Percentiles rank a stretch among this genome's conserved stretches.
Conservation (phyloP, 2,329 filamentous ascomycete genomes). For the Penicillium palitans region DNA sequence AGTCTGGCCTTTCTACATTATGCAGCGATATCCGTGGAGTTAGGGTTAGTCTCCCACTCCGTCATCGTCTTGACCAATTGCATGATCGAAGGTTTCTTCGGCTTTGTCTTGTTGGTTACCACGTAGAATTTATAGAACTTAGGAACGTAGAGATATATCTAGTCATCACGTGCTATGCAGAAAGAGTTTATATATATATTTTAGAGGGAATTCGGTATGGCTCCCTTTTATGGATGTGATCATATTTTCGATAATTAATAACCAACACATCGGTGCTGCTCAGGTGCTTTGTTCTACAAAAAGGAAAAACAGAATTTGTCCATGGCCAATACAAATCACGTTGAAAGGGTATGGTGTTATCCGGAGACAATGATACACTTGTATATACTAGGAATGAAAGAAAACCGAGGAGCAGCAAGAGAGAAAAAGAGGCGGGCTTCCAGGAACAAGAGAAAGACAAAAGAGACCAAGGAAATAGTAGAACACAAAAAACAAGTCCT, state of each 20-base stretch:
- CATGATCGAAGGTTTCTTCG: conserved; percentile 34
- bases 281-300: not conserved
- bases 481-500: conserved; percentile 9
- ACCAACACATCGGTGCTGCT: not conserved
- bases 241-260: not conserved
- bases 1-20: conserved; percentile 31
- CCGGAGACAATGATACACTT: conserved; percentile 30
- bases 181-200: not conserved
- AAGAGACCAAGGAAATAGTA: conserved; percentile 13
- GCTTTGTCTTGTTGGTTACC: conserved; percentile 10
- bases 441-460: conserved; percentile 13
- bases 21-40: conserved; percentile 40
- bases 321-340: conserved; percentile 12
- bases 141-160: not conserved
- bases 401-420: conserved; percentile 13
- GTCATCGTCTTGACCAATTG: conserved; percentile 34
- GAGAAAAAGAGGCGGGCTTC: conserved; percentile 18
- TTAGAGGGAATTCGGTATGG: not conserved
- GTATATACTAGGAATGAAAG: conserved; percentile 28
- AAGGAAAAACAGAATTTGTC: not conserved
- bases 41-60: conserved; percentile 28
- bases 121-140: not conserved
- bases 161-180: too few species aligned
- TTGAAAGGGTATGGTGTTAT: conserved; percentile 27
- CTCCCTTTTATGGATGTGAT: not conserved